Percentiles rank a stretch among this genome's conserved stretches.
phyloP scores from a whole-genome alignment of 2,329 filamentous ascomycete genomes.

The Beauveria asiatica region DNA sequence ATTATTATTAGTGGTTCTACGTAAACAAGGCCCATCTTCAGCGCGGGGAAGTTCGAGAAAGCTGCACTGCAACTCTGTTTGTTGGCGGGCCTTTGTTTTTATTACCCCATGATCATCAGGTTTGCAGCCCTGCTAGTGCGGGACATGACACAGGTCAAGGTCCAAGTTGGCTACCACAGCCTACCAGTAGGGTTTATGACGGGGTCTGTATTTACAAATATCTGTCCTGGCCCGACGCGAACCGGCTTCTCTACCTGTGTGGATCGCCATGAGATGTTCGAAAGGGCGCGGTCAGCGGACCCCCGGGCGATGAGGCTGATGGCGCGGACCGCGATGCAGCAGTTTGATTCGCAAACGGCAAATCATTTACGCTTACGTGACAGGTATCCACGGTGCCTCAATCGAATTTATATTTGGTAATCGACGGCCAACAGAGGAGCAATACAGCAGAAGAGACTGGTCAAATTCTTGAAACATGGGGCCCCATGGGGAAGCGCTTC shows the following conservation, averaged over 20 bases:
- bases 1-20: neutral
- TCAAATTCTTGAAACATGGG: neutral
- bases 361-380: neutral
- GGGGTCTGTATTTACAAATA: neutral
- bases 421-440: neutral
- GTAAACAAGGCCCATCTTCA: neutral
- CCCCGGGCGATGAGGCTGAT: neutral
- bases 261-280: neutral
- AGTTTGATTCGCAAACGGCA: neutral
- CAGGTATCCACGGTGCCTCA: neutral
- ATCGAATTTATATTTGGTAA: neutral
- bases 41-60: neutral
- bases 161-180: neutral
- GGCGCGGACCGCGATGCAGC: constrained; percentile 1
- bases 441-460: neutral
- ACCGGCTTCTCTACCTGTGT: neutral
- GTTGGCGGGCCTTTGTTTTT: neutral
- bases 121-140: neutral
- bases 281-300: neutral
- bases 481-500: constrained; percentile 3
- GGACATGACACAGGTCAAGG: neutral
- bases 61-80: neutral
- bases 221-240: neutral
- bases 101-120: constrained; percentile 1
- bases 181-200: neutral